Conservation (phyloP, 169 alveolate species). For the Prorocentrum cordatum region DNA sequence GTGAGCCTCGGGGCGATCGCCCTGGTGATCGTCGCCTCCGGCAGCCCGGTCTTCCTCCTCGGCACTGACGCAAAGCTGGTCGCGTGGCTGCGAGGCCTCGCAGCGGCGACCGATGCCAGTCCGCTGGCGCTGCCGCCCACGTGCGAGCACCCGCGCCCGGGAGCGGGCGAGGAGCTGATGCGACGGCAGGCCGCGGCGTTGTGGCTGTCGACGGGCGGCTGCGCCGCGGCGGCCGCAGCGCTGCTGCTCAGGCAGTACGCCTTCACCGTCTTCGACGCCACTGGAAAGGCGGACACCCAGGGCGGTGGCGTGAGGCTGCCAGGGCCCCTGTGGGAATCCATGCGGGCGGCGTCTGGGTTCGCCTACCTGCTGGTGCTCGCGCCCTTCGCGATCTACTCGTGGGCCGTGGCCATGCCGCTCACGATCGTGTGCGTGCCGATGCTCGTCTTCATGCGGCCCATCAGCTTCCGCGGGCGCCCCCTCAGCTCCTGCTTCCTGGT, state of each 20-base stretch:
- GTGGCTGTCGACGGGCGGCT: neutral
- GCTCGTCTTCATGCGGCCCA: too few relatives aligned
- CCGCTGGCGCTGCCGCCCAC: too few relatives aligned
- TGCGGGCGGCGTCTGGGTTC: neutral
- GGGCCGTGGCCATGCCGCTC: constrained; percentile 34
- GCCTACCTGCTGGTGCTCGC: constrained; percentile 28
- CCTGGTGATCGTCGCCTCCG: constrained; percentile 3
- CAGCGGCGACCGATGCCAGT: constrained; percentile 10
- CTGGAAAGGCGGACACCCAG: neutral
- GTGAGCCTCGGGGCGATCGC: constrained; percentile 20
- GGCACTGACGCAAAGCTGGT: neutral
- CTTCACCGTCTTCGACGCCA: constrained; percentile 14
- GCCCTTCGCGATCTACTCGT: constrained; percentile 33
- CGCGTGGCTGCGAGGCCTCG: neutral
- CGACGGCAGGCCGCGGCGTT: neutral
- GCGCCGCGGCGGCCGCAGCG: neutral
- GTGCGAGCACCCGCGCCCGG: too few relatives aligned
- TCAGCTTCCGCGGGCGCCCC: too few relatives aligned
- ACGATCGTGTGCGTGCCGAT: constrained; percentile 22
- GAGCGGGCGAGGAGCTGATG: too few relatives aligned
- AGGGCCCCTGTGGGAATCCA: constrained; percentile 28
- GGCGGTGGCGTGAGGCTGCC: constrained; percentile 11
- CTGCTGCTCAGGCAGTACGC: constrained; percentile 12
- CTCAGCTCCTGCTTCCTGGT: too few relatives aligned
- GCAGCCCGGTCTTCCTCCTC: constrained; percentile 1